These are phyloP conservation scores for Verticillium isaacii DNA, from an alignment of 2,329 filamentous ascomycete genomes.

Conservation along the genomic window DNA sequence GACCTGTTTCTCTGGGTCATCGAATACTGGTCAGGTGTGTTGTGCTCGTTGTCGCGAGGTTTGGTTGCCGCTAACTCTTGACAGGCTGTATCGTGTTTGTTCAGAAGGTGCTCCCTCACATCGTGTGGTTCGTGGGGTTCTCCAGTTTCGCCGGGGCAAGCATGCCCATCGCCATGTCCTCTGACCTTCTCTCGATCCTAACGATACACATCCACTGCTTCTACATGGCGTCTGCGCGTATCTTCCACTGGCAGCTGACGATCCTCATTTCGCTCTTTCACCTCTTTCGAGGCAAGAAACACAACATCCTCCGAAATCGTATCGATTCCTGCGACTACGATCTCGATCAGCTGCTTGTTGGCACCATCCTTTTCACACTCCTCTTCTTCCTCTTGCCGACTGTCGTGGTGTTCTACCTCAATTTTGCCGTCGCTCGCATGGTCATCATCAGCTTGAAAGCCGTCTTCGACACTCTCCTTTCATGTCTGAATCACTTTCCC, in stretches of 20 bases:
- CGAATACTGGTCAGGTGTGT: slow-evolving; percentile 87
- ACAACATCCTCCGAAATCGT: slow-evolving; percentile 92
- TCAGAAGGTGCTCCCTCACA: slow-evolving; percentile 72
- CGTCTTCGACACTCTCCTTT: slow-evolving; percentile 82
- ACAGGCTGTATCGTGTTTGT: slow-evolving; percentile 72
- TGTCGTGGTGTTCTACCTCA: slow-evolving; percentile 93
- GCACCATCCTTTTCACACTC: slow-evolving; percentile 93
- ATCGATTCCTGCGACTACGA: slow-evolving; percentile 99
- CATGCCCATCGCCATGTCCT: slow-evolving; percentile 94
- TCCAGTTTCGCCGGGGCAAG: slow-evolving; percentile 94
- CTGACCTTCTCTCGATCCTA: slow-evolving; percentile 83
- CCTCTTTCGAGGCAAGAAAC: slow-evolving; percentile 95
- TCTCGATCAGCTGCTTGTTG: slow-evolving; percentile 90
- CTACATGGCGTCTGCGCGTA: slow-evolving; percentile 92
- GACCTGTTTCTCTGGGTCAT: slow-evolving; percentile 98
- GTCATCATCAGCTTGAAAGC: slow-evolving; percentile 92
- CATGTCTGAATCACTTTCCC: slow-evolving; percentile 95
- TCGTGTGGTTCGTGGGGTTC: slow-evolving; percentile 91
- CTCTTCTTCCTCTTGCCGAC: slow-evolving; percentile 94
- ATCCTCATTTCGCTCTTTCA: slow-evolving; percentile 98
- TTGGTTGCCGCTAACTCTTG: not conserved
- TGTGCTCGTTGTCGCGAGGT: not conserved
- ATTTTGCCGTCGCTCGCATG: slow-evolving; percentile 92
- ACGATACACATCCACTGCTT: slow-evolving; percentile 98
- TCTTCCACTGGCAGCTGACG: slow-evolving; percentile 97